phyloP scores from a whole-genome alignment of 148 eudicot genomes.

The Rhododendron williamsianum region DNA sequence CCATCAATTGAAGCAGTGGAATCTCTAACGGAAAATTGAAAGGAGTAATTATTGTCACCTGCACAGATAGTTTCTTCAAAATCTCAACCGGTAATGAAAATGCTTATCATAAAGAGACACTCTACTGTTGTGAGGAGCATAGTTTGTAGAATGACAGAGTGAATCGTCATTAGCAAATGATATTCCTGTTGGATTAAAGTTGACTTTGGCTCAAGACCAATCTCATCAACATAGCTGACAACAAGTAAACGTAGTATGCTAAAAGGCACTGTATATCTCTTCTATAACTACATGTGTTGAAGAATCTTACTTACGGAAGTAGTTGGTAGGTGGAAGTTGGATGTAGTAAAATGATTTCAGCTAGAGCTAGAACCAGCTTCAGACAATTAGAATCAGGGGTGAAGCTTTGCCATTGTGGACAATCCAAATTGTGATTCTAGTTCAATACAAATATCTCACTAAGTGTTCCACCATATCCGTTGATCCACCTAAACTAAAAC shows the following conservation, averaged over 20 bases:
- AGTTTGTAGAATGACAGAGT: neutral
- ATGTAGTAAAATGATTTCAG: neutral
- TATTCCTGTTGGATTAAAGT: neutral
- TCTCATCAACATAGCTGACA: neutral
- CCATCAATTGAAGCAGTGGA: constrained; percentile 96
- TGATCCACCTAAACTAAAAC: neutral
- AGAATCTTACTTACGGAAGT: neutral
- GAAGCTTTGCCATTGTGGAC: neutral
- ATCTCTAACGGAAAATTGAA: constrained; percentile 97
- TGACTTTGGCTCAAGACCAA: neutral
- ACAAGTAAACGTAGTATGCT: neutral
- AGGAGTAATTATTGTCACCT: constrained; percentile 90
- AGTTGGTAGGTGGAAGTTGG: neutral
- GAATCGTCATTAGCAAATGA: neutral
- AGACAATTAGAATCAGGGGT: neutral
- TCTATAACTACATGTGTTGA: neutral
- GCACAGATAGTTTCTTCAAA: constrained; percentile 18
- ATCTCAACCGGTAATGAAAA: neutral
- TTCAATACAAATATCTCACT: neutral
- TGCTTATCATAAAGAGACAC: neutral
- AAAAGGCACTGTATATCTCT: neutral
- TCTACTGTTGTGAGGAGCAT: neutral
- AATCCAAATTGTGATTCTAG: neutral
- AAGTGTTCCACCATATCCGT: neutral
- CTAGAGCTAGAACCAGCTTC: neutral